Base-by-base conservation (phyloP, 495 filamentous ascomycete species). In the Peziza echinospora region DNA sequence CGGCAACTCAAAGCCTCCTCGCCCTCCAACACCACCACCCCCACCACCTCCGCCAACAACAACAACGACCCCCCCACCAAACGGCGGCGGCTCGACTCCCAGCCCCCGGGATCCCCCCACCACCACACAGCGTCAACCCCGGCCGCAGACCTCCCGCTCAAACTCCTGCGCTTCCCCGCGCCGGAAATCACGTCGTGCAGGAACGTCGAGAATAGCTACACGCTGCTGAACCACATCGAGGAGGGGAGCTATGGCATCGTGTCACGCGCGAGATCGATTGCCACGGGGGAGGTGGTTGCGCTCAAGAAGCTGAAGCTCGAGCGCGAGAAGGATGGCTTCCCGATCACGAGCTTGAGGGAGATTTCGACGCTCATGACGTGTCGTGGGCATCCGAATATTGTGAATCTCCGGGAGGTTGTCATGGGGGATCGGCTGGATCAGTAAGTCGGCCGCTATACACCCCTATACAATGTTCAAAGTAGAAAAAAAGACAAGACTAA, bases 241-340 rank as follows among this genome's bases (percentile, higher is more conserved):
- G 89, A 97, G 62, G 89, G 89, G 45, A 80, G 83, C 1, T 97
- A 96, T 64, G 89, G 89, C 44, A 86, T 77, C 74, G 89, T 97
- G 3, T 86, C 87, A 34, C 67, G 89, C 23, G 89, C 87, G 6
- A 75, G 68, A 50, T 84, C 93, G 59, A 71, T 70, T 9, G 68
- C 68, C 3, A 92, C 89, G 1, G 84, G 84, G 5, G 76, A 84
- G 49, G 70, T 97, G 5, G 86, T 96, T 19, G 89, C 89, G 30
- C 64, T 97, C 53, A 97, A 97, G 70, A 79, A 84, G 59, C 70
- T 96, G 44, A 97, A 97, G 69, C 76, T 94, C 65, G 83, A 93
- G 51, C 72, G 78, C 58, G 76, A 79, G 51, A 64, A 61, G 49
- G 78, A 84, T 56, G 89, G 89, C 42, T 80, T 94, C 51, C 87